Base-by-base conservation (phyloP, 129 eudicot genomes). In the Flaveria bidentis region DNA sequence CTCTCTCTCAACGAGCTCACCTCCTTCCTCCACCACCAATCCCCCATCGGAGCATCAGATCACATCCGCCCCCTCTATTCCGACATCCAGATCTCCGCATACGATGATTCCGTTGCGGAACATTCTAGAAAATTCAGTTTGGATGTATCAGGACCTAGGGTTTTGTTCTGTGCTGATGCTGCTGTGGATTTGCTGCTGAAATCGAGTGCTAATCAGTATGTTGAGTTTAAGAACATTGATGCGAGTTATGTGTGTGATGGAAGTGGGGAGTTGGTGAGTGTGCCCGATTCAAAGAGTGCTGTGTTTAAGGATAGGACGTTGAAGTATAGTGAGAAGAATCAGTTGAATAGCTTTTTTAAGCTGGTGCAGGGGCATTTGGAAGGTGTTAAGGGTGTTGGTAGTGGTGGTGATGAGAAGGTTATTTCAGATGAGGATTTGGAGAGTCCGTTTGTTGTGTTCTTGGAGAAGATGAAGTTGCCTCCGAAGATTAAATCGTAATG, bases 91-190 rank as follows among this genome's bases (percentile, higher is more conserved):
- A 68, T 83, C 33, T 49, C 62, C 18, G 61, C 72, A 6, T 66
- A 76, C 72, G 83, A 91, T 44, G 45, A 74, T 16, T 78, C 80
- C 15, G 65, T 79, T 3, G 14, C 66, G 2, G 85, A 84, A 25
- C 47, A 33, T 22, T 83, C 85, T 44, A 75, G 89, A 14, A 91
- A 82, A 71, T 89, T 84, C 14, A 66, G 25, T 77, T 39, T 91
- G 25, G 99, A 94, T 69, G 71, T 94, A 75, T 80, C 83, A 2
- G 99, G 97, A 52, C 97, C 99, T 51, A 90, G 96, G 82, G 96
- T 91, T 77, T 78, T 94, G 81, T 86, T 91, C 74, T 91, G 97
- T 77, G 90, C 93, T 55, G 99, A 91, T 71, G 42, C 79, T 16
- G 76, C 88, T 47, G 89, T 91, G 58, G 84, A 89, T 78, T 81